These are phyloP conservation scores for Baeospora myosura DNA, from an alignment of 1,284 basidiomycete species.

Conservation along the genomic window DNA sequence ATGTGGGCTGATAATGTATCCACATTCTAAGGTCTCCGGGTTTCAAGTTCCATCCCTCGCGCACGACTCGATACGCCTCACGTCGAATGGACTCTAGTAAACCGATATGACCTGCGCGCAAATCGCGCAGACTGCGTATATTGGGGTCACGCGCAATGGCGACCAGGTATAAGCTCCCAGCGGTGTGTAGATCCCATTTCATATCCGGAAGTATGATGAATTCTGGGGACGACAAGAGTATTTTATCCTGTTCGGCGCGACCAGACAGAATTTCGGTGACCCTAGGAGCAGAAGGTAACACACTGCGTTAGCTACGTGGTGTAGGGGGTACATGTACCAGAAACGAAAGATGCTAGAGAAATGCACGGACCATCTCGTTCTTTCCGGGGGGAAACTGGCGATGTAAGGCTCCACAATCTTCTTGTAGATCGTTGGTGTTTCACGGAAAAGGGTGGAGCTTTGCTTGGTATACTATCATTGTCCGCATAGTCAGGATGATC, in stretches of 20 bases:
- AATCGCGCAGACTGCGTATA: slow-evolving; percentile 67
- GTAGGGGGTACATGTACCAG: background rate
- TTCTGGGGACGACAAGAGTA: slow-evolving; percentile 65
- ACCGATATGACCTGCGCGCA: slow-evolving; percentile 55
- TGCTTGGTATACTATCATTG: slow-evolving; percentile 71
- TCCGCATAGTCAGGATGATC: background rate
- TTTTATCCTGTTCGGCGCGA: slow-evolving; percentile 70
- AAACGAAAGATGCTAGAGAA: too few species aligned
- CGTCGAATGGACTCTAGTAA: slow-evolving; percentile 64
- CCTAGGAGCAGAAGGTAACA: slow-evolving; percentile 38
- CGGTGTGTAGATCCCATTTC: slow-evolving; percentile 84
- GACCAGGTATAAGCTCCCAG: slow-evolving; percentile 69
- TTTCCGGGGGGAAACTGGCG: slow-evolving; percentile 57
- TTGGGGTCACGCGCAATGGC: slow-evolving; percentile 54
- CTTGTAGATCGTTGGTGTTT: slow-evolving; percentile 73
- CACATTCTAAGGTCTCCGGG: slow-evolving; percentile 68
- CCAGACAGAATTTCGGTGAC: slow-evolving; percentile 83
- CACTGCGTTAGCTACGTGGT: background rate
- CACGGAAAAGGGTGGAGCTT: slow-evolving; percentile 62
- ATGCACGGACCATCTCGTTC: slow-evolving; percentile 70
- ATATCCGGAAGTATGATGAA: slow-evolving; percentile 88
- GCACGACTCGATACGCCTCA: slow-evolving; percentile 46
- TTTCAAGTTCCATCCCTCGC: slow-evolving; percentile 56
- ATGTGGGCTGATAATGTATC: slow-evolving; percentile 93
- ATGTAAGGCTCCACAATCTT: slow-evolving; percentile 76